These are phyloP conservation scores for Apodospora peruviana DNA, from an alignment of 495 filamentous ascomycete genomes.

Conservation along the genomic window DNA sequence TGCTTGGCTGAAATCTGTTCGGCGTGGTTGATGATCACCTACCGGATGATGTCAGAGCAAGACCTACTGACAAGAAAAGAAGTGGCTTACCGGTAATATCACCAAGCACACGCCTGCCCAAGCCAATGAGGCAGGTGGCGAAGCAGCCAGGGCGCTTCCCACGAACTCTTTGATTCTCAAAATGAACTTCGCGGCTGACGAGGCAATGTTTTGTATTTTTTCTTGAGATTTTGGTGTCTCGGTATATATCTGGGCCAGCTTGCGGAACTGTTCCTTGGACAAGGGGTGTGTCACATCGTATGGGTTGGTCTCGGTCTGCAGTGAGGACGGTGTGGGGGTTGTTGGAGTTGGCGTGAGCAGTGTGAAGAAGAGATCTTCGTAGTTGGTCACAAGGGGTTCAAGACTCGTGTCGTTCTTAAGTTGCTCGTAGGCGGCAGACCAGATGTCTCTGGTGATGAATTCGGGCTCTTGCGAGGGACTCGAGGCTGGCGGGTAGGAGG, in stretches of 20 bases:
- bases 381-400: slow-evolving; percentile 10
- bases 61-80: no score
- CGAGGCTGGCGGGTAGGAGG: neutral
- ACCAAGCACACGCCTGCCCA: slow-evolving; percentile 18
- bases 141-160: neutral
- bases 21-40: slow-evolving; percentile 18
- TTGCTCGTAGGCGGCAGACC: slow-evolving; percentile 10
- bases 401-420: slow-evolving; percentile 3
- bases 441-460: slow-evolving; percentile 9
- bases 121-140: slow-evolving; percentile 11
- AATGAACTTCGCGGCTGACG: slow-evolving; percentile 15
- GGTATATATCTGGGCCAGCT: slow-evolving; percentile 7
- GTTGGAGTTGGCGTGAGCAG: slow-evolving; percentile 2
- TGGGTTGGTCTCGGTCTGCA: no score
- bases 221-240: slow-evolving; percentile 3
- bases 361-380: slow-evolving; percentile 14
- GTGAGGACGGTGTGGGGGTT: no score
- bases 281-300: no score
- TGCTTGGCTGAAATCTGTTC: slow-evolving; percentile 15
- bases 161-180: slow-evolving; percentile 10
- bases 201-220: slow-evolving; percentile 5
- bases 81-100: slow-evolving; percentile 12
- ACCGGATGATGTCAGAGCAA: no score
- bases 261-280: slow-evolving; percentile 6
- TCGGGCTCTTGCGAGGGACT: neutral